Base-by-base conservation (phyloP, 2,329 filamentous ascomycete genomes). In the Aspergillus terreus region DNA sequence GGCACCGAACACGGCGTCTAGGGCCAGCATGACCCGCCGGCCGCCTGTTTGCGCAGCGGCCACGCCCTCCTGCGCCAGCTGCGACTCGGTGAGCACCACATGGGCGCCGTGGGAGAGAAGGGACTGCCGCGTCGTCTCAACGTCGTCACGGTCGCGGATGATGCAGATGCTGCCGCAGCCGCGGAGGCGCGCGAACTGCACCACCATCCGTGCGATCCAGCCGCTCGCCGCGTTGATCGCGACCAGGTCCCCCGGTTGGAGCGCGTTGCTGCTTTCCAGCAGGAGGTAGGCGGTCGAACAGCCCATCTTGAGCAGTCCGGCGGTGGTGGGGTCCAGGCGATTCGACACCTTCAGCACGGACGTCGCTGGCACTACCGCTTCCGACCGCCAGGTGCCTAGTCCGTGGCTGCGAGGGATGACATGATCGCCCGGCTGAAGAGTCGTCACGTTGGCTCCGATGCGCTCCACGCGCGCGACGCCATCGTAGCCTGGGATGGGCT, bases 161-260 rank as follows among this genome's bases (percentile, higher is more conserved):
- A 46, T 30, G 32, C 44, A 46, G 44, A 46, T 46, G 19, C 44
- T 25, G 23, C 27, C 27, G 36, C 44, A 46, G 14, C 44, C 44
- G 12, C 17, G 19, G 7, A 46, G 44, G 12, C 14, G 44, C 27
- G 44, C 44, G 19, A 46, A 46, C 9, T 46, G 30, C 2, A 46
- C 44, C 44, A 46, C 44, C 44, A 46, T 46, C 15, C 44, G 44
- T 3, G 44, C 44, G 19, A 46, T 36, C 44, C 44, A 46, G 6
- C 44, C 44, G 15, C 23, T 46, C 7, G 44, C 44, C 11, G 44
- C 44, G 23, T 46, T 46, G 10, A 46, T 25, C 14, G 32, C 44
- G 17, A 46, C 17, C 30, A 25, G 21, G 14, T 46, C 44, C 12
- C 44, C 44, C 10, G 44, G 44, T 3, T 30, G 15, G 15, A 46